Base-by-base conservation (phyloP, 1,139 yeast genomes). In the Spathaspora jeffriesii region DNA sequence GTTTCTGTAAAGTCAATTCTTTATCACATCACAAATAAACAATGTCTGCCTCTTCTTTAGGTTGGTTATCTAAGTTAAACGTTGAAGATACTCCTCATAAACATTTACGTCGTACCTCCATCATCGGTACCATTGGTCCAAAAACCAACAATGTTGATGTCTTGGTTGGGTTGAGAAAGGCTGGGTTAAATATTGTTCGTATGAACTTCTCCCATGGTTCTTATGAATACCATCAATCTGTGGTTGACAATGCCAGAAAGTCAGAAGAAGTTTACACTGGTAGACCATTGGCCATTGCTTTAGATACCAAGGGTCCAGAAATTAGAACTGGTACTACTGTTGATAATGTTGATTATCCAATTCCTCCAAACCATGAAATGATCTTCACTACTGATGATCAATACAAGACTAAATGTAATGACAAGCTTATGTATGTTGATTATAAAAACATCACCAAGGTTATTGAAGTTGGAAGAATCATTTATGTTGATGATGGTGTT, bases 301-400 rank as follows among this genome's bases (percentile, higher is more conserved):
- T 93, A 64, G 99, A 93, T 73, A 95, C 99, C 70, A 95, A 93
- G 82, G 99, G 99, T 60, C 99, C 99, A 56, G 99, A 95, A 78
- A 93, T 93, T 76, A 89, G 99, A 82, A 92, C 99, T 48, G 99
- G 99, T 73, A 84, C 90, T 70, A 95, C 99, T 59, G 68, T 75
- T 52, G 88, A 81, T 60, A 88, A 81, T 51, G 73, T 76, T 55
- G 99, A 93, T 68, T 89, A 71, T 73, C 88, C 96, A 63, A 87
- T 95, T 63, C 73, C 81, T 39, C 81, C 95, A 49, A 85, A 85
- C 73, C 97, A 91, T 70, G 92, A 88, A 70, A 88, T 93, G 96
- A 83, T 76, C 65, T 88, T 93, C 80, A 78, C 98, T 67, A 93
- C 98, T 53, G 96, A 93, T 70, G 95, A 85, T 46, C 78, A 81